These are phyloP conservation scores for Sorghum bicolor DNA, from an alignment of 176 grass and related monocot species.

Conservation along the genomic window Sorghum_bicolor_NCBIv3 NC_012870.2:61788001-61788500, in stretches of 20 bases:
- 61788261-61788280: neutral
- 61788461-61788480: neutral
- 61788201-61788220: neutral
- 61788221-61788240: neutral
- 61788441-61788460: neutral
- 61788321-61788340: neutral
- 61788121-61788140: conserved; percentile 38
- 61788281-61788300: neutral
- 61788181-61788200: conserved; percentile 15
- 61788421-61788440: neutral
- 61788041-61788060: neutral
- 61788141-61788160: conserved; percentile 11
- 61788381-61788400: conserved; percentile 44
- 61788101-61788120: neutral
- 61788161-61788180: neutral
- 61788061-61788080: neutral
- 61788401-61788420: neutral
- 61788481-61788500: conserved; percentile 32
- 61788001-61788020: neutral
- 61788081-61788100: neutral
- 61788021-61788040: neutral
- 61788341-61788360: conserved; percentile 31
- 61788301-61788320: neutral
- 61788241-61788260: neutral
- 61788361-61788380: conserved; percentile 65